phyloP scores from a whole-genome alignment of 371 early-diverging fungal genomes.

The Rhizomucor miehei region DNA sequence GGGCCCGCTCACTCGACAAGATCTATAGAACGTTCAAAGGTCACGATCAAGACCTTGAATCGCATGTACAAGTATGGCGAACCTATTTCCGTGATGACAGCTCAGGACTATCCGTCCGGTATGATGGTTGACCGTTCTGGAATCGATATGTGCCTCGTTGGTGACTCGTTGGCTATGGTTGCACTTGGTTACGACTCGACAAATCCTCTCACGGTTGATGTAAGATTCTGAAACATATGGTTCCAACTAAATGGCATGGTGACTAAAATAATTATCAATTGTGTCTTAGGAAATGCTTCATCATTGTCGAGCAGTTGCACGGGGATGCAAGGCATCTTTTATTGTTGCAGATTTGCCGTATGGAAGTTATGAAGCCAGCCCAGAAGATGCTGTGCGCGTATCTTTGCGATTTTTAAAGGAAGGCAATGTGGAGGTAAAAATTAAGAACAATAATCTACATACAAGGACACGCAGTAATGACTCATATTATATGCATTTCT shows the following conservation, averaged over 20 bases:
- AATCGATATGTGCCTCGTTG: constrained; percentile 88
- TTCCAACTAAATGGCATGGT: too few relatives aligned
- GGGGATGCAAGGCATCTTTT: constrained; percentile 76
- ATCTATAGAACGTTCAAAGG: constrained; percentile 59
- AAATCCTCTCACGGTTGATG: constrained; percentile 83
- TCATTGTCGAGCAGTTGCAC: constrained; percentile 86
- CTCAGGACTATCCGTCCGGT: constrained; percentile 89
- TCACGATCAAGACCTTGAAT: constrained; percentile 76
- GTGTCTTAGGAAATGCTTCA: constrained; percentile 86
- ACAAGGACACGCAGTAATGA: background rate
- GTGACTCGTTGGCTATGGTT: constrained; percentile 96
- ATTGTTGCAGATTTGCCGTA: constrained; percentile 89
- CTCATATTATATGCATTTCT: background rate
- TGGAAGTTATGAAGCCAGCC: constrained; percentile 83
- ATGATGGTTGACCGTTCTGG: constrained; percentile 78
- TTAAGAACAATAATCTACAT: background rate
- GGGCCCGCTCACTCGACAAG: background rate
- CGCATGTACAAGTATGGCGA: constrained; percentile 67
- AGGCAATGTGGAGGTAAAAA: constrained; percentile 75
- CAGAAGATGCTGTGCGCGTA: constrained; percentile 71
- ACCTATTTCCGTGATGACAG: constrained; percentile 86
- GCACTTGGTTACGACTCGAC: constrained; percentile 88
- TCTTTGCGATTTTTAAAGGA: constrained; percentile 85
- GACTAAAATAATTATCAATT: background rate
- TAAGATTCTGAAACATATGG: constrained; percentile 20